Base-by-base conservation (phyloP, 345 rosid species). In the Brassica napus region DNA sequence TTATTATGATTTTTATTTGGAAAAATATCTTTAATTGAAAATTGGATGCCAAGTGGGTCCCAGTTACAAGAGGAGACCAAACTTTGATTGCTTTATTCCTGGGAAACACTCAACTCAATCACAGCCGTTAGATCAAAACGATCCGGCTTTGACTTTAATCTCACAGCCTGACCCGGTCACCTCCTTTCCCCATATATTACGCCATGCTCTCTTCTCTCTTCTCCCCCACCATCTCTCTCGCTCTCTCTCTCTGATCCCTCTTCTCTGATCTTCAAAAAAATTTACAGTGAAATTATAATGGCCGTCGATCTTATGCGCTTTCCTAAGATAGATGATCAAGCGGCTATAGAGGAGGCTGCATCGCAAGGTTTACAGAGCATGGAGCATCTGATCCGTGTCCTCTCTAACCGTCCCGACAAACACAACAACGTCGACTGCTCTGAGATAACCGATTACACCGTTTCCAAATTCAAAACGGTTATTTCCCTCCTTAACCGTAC, bases 271-370 rank as follows among this genome's bases (percentile, higher is more conserved):
- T 8, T 24, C 14, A 6, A 12, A 28, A 21, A 9, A 18, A 3
- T 28, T 8, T 1, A 57, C 34, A 71, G 32, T 4, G 44, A 8
- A 31, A 37, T 14, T 35, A 63, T 14, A 37, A 92, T 92, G 97
- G 89, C 92, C 58, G 90, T 90, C 21, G 91, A 94, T 73, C 85
- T 88, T 18, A 82, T 91, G 83, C 83, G 86, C 4, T 92, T 87
- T 39, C 76, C 92, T 0, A 87, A 83, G 80, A 82, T 91, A 82
- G 92, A 92, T 28, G 96, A 94, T 78, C 87, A 85, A 83, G 84
- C 61, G 79, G 94, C 98, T 9, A 88, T 94, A 2, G 91, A 90
- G 24, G 97, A 92, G 61, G 97, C 98, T 39, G 94, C 98, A 37
- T 70, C 94, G 0, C 98, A 92, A 74, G 98, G 98, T 0, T 64